phyloP scores from a whole-genome alignment of 2,329 filamentous ascomycete species.

The Clonostachys sp. region DNA sequence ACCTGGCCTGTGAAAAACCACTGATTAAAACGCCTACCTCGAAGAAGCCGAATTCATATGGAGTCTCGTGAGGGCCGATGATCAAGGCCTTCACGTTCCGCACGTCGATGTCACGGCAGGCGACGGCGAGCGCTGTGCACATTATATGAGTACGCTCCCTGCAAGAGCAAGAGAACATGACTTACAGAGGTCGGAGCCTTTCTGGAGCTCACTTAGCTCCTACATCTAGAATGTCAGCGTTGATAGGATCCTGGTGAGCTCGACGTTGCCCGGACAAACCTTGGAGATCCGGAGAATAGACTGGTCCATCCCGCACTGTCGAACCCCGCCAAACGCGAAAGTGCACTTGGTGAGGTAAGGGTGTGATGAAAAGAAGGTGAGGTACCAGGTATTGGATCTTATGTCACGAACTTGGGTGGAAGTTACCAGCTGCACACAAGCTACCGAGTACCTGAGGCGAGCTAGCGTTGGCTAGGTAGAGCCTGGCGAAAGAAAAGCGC shows the following conservation, averaged over 20 bases:
- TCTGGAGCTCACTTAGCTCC: conserved; percentile 85
- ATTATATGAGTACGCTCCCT: not conserved
- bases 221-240: conserved; percentile 22
- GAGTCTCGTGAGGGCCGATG: conserved; percentile 87
- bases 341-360: no score
- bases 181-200: conserved; percentile 78
- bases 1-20: not conserved
- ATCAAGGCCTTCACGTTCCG: conserved; percentile 84
- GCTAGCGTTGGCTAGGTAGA: no score
- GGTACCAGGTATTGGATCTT: no score
- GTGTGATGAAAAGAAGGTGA: no score
- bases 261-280: conserved; percentile 38
- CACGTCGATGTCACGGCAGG: conserved; percentile 83
- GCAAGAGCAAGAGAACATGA: conserved; percentile 4
- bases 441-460: no score
- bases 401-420: no score
- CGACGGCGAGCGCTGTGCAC: conserved; percentile 71
- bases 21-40: conserved; percentile 54
- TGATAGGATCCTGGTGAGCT: conserved; percentile 14
- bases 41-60: conserved; percentile 97
- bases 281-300: conserved; percentile 85
- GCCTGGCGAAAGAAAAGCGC: no score
- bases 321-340: no score
- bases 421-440: no score
- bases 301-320: conserved; percentile 51